Base-by-base conservation (phyloP, 169 alveolate genomes). In the Eimeria sp. region DNA sequence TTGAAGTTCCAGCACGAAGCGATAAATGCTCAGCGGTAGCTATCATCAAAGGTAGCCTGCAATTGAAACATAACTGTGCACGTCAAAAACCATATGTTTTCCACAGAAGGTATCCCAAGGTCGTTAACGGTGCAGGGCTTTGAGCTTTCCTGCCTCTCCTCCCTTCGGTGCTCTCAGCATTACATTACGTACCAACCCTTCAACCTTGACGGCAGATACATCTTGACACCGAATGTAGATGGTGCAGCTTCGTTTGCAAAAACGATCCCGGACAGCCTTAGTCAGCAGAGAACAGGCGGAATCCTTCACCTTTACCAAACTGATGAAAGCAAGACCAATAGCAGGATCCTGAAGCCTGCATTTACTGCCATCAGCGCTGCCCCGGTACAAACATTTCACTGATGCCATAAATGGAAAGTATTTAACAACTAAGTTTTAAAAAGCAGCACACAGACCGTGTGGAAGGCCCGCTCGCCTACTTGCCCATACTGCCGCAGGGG, bases 141-240 rank as follows among this genome's bases (percentile, higher is more conserved):
- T 46, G 93, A 87, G 68, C 82, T 87, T 23, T 62, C 93, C 27
- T 87, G 93, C 30, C 93, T 62, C 66, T 62, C 93, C 30, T 87
- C 93, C 46, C 82, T 87, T 43, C 66, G 82, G 54, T 87, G 93
- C 82, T 62, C 93, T 37, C 93, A 87, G 93, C 93, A 87, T 49
- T 64, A 52, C 54, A 8, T 13, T 87, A 49, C 66, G 6, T 66
- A 64, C 8, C 33, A 87, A 27, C 93, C 93, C 6, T 87, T 60
- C 83, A 62, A 87, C 72, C 43, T 87, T 37, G 93, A 87, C 83
- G 93, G 93, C 43, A 52, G 56, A 40, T 87, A 87, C 52, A 60
- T 3, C 80, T 40, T 87, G 93, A 40, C 66, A 68, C 74, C 46
- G 25, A 64, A 8, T 23, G 25, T 23, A 30, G 93, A 72, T 25